Base-by-base conservation (phyloP, 176 grass and related monocot species). In the Bonia amplexicaulis region DNA sequence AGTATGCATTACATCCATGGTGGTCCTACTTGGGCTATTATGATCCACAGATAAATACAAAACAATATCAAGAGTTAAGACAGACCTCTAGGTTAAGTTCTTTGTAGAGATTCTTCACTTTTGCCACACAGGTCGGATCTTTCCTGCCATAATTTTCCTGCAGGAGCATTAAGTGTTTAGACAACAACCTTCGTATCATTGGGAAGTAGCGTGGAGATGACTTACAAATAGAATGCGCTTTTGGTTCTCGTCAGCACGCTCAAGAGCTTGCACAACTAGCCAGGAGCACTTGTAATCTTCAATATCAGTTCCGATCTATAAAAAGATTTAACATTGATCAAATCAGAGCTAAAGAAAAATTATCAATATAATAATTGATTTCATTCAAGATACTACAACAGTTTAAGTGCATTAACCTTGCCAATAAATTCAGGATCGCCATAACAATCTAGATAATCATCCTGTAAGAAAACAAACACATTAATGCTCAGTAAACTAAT, bases 251-350 rank as follows among this genome's bases (percentile, higher is more conserved):
- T 92, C 73, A 73, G 88, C 84, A 74, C 14, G 86, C 71, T 96
- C 66, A 58, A 99, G 91, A 74, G 97, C 97, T 91, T 99, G 93
- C 66, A 99, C 97, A 77, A 99, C 90, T 48, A 99, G 86, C 97
- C 97, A 99, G 44, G 97, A 99, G 84, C 97, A 99, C 49, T 99
- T 99, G 82, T 90, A 99, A 82, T 99, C 97, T 84, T 99, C 89
- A 86, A 99, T 99, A 31, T 99, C 97, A 75, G 97, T 99, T 66
- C 97, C 96, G 5, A 99, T 96, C 97, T 99, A 82, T 67, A 31
- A 57, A 46, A 76, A 75, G 31, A 54, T 13, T 37, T 26, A 62
- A 39, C 44, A 80, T 37, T 13, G 13, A 85, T 87, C 13, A 85
- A 55, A 84, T 82, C 6, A 73, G 37, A 74, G 10, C 13, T 45